phyloP scores from a whole-genome alignment of 2,329 filamentous ascomycete genomes.

The Colletotrichum tropicale region DNA sequence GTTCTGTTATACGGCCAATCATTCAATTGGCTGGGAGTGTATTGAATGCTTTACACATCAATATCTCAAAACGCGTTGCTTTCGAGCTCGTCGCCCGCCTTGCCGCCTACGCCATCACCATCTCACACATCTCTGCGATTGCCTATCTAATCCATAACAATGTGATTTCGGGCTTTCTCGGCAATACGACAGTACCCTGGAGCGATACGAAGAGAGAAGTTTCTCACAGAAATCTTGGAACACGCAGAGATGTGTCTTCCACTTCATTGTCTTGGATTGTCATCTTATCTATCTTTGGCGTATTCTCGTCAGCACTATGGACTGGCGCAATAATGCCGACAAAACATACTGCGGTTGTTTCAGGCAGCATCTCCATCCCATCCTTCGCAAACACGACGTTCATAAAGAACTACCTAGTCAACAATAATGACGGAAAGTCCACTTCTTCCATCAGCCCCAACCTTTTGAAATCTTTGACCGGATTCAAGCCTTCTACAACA shows the following conservation, averaged over 20 bases:
- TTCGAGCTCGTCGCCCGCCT: neutral
- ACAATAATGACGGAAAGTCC: neutral
- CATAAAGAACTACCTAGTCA: neutral
- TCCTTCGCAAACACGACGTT: neutral
- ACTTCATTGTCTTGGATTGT: neutral
- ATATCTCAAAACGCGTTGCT: neutral
- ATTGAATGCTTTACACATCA: neutral
- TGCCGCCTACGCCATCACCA: neutral
- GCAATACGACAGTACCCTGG: neutral
- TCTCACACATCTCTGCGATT: neutral
- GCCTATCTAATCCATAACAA: neutral
- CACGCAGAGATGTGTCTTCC: neutral
- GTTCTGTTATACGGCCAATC: conserved; percentile 1
- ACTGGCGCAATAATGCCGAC: neutral
- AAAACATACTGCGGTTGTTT: neutral
- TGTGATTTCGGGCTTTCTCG: neutral
- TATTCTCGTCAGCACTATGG: neutral
- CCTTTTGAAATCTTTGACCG: neutral
- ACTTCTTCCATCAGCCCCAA: neutral
- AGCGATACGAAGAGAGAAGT: neutral
- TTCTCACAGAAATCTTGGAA: neutral
- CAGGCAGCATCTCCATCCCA: fast-evolving
- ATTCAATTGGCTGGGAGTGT: conserved; percentile 21
- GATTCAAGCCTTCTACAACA: neutral
- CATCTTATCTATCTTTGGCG: neutral